Conservation (phyloP, 2,329 filamentous ascomycete genomes). For the Emericellopsis cladophorae region DNA sequence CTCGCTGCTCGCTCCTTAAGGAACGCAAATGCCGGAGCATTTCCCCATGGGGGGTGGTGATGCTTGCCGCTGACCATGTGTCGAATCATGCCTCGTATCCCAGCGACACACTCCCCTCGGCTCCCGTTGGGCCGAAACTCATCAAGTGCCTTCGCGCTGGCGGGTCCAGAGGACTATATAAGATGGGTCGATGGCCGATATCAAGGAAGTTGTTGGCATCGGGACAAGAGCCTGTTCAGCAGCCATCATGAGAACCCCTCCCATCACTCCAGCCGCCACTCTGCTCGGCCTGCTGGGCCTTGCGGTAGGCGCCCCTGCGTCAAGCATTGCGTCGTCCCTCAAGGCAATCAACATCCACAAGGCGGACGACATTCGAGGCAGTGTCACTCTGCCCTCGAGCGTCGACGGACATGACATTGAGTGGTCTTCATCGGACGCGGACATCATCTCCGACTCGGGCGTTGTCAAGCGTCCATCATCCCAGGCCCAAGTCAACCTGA, state of each 20-base stretch:
- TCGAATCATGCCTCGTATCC: no score
- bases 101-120: no score
- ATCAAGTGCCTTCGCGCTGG: no score
- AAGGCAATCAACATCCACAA: constrained; percentile 14
- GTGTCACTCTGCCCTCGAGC: constrained; percentile 19
- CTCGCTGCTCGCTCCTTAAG: no score
- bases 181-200: no score
- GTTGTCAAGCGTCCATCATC: constrained; percentile 17
- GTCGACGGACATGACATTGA: constrained; percentile 16
- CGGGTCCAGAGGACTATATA: no score
- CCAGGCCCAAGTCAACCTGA: constrained; percentile 17
- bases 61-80: no score
- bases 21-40: no score
- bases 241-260: background rate
- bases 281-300: background rate
- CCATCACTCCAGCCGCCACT: background rate
- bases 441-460: constrained; percentile 19
- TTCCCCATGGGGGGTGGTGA: no score
- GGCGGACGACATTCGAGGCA: constrained; percentile 22
- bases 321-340: constrained; percentile 1
- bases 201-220: no score
- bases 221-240: no score
- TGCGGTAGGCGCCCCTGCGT: background rate
- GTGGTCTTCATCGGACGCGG: constrained; percentile 20
- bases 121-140: no score